Percentiles rank a stretch among this genome's conserved stretches.
These are phyloP conservation scores for Populus tremula DNA, from an alignment of 345 rosid genomes.

Conservation along the genomic window DNA sequence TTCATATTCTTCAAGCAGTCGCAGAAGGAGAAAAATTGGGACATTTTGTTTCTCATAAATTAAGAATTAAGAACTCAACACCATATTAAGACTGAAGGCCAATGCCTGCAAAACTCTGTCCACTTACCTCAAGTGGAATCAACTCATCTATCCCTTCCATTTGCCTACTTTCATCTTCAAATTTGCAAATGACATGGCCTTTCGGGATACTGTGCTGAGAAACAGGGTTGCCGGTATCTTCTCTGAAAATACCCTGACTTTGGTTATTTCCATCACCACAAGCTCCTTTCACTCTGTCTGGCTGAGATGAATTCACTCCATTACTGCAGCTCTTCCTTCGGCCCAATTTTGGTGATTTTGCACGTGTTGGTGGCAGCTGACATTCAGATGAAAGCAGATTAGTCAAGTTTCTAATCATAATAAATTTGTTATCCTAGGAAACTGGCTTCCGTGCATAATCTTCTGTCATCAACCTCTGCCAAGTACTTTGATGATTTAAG, in stretches of 20 bases:
- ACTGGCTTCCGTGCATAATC: not conserved
- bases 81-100: constrained; percentile 28
- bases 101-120: constrained; percentile 26
- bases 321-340: constrained; percentile 30
- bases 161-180: constrained; percentile 11
- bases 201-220: constrained; percentile 16
- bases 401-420: not conserved
- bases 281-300: constrained; percentile 6
- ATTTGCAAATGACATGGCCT: constrained; percentile 21
- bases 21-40: constrained; percentile 15
- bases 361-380: constrained; percentile 39
- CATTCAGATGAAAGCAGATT: not conserved
- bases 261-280: constrained; percentile 19
- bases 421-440: not conserved
- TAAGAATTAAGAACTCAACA: constrained; percentile 37
- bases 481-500: not conserved
- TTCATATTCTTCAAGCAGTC: constrained; percentile 32
- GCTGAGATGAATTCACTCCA: constrained; percentile 12
- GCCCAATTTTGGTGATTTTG: constrained; percentile 38
- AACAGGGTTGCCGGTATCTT: constrained; percentile 19
- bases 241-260: constrained; percentile 7
- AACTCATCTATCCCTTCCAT: constrained; percentile 29
- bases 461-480: not conserved
- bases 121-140: constrained; percentile 27
- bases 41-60: constrained; percentile 32